phyloP scores from a whole-genome alignment of 768 basidiomycete species.

The Rhodotorula taiwanensis region DNA sequence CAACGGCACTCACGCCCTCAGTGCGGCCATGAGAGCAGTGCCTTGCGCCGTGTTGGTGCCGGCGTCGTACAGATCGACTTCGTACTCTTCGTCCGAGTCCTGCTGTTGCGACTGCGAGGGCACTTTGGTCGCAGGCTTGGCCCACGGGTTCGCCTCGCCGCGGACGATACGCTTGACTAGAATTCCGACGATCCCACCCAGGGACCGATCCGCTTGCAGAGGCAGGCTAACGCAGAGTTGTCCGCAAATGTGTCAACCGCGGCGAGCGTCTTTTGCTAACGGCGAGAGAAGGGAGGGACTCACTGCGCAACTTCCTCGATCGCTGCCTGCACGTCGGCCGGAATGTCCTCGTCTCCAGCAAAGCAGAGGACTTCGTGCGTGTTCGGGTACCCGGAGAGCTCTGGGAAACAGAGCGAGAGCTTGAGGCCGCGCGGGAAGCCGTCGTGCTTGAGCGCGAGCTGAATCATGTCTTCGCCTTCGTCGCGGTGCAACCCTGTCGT shows the following conservation, averaged over 20 bases:
- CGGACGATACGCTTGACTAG: conserved; percentile 49
- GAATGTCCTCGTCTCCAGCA: conserved; percentile 50
- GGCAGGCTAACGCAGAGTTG: too few species aligned
- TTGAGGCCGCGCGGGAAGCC: conserved; percentile 9
- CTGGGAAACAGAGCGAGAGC: conserved; percentile 29
- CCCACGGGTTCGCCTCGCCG: conserved; percentile 42
- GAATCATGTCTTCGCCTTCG: conserved; percentile 29
- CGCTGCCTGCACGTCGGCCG: conserved; percentile 49
- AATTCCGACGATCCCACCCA: conserved; percentile 25
- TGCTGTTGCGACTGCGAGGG: not conserved
- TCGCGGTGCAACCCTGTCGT: conserved; percentile 22
- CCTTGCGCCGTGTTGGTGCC: conserved; percentile 20
- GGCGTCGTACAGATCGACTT: not conserved
- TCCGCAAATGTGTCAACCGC: conserved; percentile 11
- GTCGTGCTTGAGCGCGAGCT: conserved; percentile 19
- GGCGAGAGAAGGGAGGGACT: not conserved
- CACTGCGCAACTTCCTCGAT: not conserved
- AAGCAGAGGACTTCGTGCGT: conserved; percentile 57
- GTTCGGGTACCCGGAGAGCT: conserved; percentile 51
- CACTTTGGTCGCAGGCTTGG: conserved; percentile 22
- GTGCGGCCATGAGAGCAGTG: conserved; percentile 33
- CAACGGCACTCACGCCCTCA: conserved; percentile 40
- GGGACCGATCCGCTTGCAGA: conserved; percentile 19
- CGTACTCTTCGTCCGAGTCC: conserved; percentile 14
- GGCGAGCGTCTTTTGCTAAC: not conserved